Percentiles rank a stretch among this genome's conserved stretches.
These are phyloP conservation scores for Rhizopogon sp. DNA, from an alignment of 768 basidiomycete genomes.

Conservation along the genomic window DNA sequence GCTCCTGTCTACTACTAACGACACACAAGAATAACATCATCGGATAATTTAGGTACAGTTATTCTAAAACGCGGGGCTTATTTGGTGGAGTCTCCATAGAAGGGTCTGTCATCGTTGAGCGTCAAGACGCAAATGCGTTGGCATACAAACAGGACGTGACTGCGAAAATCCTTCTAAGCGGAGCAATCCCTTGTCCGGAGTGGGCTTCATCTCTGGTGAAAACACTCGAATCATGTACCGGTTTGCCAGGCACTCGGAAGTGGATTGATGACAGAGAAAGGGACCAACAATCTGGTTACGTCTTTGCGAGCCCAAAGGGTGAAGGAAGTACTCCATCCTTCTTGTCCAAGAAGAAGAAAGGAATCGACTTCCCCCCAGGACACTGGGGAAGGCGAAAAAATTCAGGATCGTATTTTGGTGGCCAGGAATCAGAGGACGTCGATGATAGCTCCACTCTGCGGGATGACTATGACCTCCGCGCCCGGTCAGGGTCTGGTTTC, in stretches of 20 bases:
- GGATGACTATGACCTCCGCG: constrained; percentile 23
- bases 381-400: constrained; percentile 53
- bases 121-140: constrained; percentile 85
- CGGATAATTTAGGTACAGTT: constrained; percentile 61
- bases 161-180: constrained; percentile 76
- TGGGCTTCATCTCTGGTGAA: constrained; percentile 78
- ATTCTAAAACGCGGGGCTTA: constrained; percentile 87
- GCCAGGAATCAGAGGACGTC: constrained; percentile 16
- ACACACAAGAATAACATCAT: constrained; percentile 3
- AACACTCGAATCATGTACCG: constrained; percentile 68
- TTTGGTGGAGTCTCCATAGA: constrained; percentile 90
- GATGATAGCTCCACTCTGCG: constrained; percentile 13
- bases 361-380: constrained; percentile 52
- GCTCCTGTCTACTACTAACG: constrained; percentile 7
- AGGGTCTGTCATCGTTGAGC: constrained; percentile 89
- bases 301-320: constrained; percentile 45
- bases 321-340: constrained; percentile 25
- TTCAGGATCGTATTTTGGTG: constrained; percentile 51
- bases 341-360: constrained; percentile 41
- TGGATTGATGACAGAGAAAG: constrained; percentile 59
- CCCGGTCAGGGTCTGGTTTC: constrained; percentile 23
- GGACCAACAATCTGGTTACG: constrained; percentile 40
- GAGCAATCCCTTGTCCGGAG: constrained; percentile 62
- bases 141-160: constrained; percentile 77
- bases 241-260: constrained; percentile 56